A percentile compares a stretch with the other conserved stretches of the same genome.
Conservation (phyloP, 495 filamentous ascomycete genomes). For the Cercophora sp. region DNA sequence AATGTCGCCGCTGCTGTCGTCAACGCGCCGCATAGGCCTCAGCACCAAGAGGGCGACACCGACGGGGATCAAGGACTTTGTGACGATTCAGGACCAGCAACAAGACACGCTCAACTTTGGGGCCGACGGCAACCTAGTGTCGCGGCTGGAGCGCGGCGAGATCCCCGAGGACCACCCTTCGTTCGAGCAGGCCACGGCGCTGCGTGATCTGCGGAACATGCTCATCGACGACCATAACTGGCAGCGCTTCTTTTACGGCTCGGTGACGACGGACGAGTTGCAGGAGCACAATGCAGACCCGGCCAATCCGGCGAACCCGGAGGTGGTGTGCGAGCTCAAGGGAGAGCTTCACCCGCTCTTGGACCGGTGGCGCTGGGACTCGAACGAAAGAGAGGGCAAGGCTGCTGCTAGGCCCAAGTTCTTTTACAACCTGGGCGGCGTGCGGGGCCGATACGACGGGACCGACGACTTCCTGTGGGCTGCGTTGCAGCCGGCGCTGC, state of each 20-base stretch:
- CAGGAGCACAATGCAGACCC: too few species aligned
- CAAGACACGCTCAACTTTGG: neutral
- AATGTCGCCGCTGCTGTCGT: conserved; percentile 27
- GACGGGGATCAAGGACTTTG: conserved; percentile 5
- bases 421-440: conserved; percentile 27
- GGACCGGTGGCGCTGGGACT: neutral
- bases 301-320: neutral
- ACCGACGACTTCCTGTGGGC: conserved; percentile 28
- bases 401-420: conserved; percentile 15
- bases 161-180: neutral
- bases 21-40: conserved; percentile 16
- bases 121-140: conserved; percentile 14
- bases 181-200: neutral
- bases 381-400: neutral
- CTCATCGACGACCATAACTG: conserved; percentile 28
- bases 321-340: neutral
- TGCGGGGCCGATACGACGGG: conserved; percentile 10
- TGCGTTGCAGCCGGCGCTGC: conserved; percentile 32
- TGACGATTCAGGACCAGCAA: conserved; percentile 5
- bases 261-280: conserved; percentile 33
- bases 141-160: conserved; percentile 4
- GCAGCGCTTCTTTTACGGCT: conserved; percentile 24
- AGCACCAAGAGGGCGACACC: neutral
- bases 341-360: too few species aligned
- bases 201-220: conserved; percentile 1